Percentiles rank a stretch among this genome's conserved stretches.
These are phyloP conservation scores for Cucumis sativus DNA, from an alignment of 306 rosid species.

Conservation along the genomic window DNA sequence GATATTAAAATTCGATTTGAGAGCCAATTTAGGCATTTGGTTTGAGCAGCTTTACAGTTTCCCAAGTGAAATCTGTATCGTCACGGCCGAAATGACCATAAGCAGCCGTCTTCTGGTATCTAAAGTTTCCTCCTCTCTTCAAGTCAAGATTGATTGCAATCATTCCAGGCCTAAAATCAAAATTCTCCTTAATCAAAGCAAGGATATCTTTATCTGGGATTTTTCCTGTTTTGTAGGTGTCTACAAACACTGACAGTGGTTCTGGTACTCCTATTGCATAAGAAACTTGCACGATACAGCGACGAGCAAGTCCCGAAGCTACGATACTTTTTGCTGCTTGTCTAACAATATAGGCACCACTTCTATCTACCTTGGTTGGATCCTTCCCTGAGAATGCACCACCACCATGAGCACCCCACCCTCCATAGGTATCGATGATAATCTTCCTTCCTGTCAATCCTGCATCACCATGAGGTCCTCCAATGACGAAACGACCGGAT, in stretches of 20 bases:
- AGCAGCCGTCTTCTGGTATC: constrained; percentile 17
- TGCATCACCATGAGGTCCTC: constrained; percentile 18
- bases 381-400: constrained; percentile 17
- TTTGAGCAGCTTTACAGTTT: constrained; percentile 15
- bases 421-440: constrained; percentile 16
- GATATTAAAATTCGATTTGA: not conserved
- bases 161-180: constrained; percentile 19
- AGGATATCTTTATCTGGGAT: constrained; percentile 17
- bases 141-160: constrained; percentile 14
- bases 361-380: constrained; percentile 17
- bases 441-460: constrained; percentile 18
- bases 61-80: constrained; percentile 18
- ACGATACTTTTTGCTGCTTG: constrained; percentile 16
- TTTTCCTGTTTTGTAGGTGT: constrained; percentile 15
- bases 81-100: constrained; percentile 18
- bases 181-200: constrained; percentile 11
- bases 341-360: constrained; percentile 15
- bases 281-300: constrained; percentile 19
- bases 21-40: constrained; percentile 35
- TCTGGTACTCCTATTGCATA: constrained; percentile 18
- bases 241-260: constrained; percentile 18
- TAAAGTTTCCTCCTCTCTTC: constrained; percentile 12
- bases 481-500: constrained; percentile 19
- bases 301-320: constrained; percentile 14
- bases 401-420: constrained; percentile 22